Evolutionary conservation across 2,329 filamentous ascomycete genomes (phyloP), one percentile per base, ranked within the genome.

Genomic region (Diaporthe citriasiana): DNA sequence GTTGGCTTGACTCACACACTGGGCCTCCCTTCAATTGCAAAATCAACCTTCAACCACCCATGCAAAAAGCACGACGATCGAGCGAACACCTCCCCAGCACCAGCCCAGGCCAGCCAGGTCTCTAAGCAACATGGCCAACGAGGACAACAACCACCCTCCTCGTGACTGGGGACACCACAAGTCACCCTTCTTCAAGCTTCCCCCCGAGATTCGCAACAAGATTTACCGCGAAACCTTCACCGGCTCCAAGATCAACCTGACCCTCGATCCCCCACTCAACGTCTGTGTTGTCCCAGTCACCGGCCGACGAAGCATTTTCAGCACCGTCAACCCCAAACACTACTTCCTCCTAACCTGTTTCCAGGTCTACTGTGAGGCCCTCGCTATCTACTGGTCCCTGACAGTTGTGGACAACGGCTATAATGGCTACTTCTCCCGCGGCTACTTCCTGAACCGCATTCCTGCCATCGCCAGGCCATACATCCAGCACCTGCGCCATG

Each of bases 101-200:
- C 59, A 63, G 38, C 25, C 22, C 57, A 63, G 45, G 10, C 27
- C 10, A 30, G 3, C 27, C 25, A 15, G 6, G 15, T 12, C 19
- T 17, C 63, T n/a, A 13, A 35, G 12, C 42, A 51, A 27, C 45
- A 66, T 66, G 63, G 63, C 30, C 13, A 27, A 15, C 38, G 19
- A 53, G 22, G 25, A n/a, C 35, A n/a, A 27, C 25, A 45, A 30
- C 12, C n/a, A 35, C 42, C 51, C 42, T 12, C 51, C 42, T 12
- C 38, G 27, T 15, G 22, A 33, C 66, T 30, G 66, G 40, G 68
- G 68, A 13, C 68, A 70, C 25, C 4, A 1, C 17, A 33, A n/a
- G 38, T 70, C 68, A 13, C 51, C 68, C 4, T 12, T 70, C 19
- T 70, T 70, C 68, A 70, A 50, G 53, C 68, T 70, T 8, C 53